Evolutionary conservation across 768 basidiomycete genomes (phyloP), one percentile per base, ranked within the genome.

Genomic region (Gymnopilus junonius): DNA sequence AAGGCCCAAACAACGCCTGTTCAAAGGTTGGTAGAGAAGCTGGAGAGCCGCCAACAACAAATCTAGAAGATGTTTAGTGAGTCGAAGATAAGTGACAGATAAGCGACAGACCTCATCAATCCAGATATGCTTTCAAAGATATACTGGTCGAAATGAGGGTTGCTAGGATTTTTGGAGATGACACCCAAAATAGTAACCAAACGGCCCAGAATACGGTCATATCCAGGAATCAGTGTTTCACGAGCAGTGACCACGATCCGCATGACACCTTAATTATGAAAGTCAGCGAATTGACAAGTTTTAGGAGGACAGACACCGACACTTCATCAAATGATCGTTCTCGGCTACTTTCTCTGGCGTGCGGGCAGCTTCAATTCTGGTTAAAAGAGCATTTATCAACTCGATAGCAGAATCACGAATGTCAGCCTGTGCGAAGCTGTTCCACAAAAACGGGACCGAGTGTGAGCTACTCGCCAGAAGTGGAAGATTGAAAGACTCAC

Each of bases 301-400:
- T 6, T n/a, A 42, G 48, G 51, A 23, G 14, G 17, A 50, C 54
- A 56, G 43, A n/a, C 15, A 76, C 89, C 50, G 66, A 96, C 97
- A 96, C 81, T 94, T 95, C 95, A 98, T 99, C 51, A 99, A 79
- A 74, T 97, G 92, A 75, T 99, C 97, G 68, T 99, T 99, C 74
- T 98, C 96, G 0, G 97, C 94, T 32, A 97, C 87, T 78, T 97
- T 96, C 73, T 97, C 93, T 0, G 97, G 88, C 3, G 91, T 91
- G 2, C 82, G 84, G 5, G 88, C 91, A 42, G 79, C 77, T 74
- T 95, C 94, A 45, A 97, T 92, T 74, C 91, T 94, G 40, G 77
- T 75, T 65, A 99, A 81, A 4, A 98, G 80, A 3, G 88, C 89
- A 62, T 85, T 77, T 25, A 94, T 76, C 62, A 97, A 82, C 46